phyloP scores from a whole-genome alignment of 23 red algal species.

The Cyanidium caldarium region DNA sequence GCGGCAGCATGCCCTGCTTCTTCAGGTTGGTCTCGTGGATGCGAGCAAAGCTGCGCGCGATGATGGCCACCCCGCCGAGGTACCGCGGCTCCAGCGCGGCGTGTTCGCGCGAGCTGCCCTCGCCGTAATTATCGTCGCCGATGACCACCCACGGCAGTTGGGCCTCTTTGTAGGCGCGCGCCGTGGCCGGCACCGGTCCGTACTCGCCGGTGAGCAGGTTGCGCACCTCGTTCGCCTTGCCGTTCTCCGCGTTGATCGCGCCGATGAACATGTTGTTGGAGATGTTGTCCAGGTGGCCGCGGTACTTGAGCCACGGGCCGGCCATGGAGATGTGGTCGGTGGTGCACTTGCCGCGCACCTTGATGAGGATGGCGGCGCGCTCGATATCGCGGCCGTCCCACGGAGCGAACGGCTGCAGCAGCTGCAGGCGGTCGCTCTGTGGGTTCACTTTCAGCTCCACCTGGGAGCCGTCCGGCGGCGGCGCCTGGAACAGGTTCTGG shows the following conservation, averaged over 20 bases:
- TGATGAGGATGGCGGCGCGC: conserved; percentile 80
- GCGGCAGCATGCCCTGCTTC: conserved; percentile 97
- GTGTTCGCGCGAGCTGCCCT: conserved; percentile 88
- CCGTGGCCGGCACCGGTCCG: conserved; percentile 77
- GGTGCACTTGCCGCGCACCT: conserved; percentile 91
- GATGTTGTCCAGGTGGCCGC: conserved; percentile 99
- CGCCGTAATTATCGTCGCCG: conserved; percentile 98
- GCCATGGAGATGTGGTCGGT: conserved; percentile 99
- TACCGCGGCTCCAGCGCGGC: conserved; percentile 90
- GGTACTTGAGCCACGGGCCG: conserved; percentile 96
- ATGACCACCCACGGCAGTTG: conserved; percentile 82
- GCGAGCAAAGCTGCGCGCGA: conserved; percentile 86
- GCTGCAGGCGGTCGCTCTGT: conserved; percentile 48
- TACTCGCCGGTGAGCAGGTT: conserved; percentile 72
- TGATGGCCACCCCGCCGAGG: conserved; percentile 85
- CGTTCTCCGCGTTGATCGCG: conserved; percentile 91
- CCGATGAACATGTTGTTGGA: conserved; percentile 99
- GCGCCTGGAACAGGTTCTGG: conserved; percentile 89
- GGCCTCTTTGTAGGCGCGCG: conserved; percentile 79
- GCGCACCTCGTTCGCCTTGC: conserved; percentile 75
- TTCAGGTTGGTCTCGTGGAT: conserved; percentile 99
- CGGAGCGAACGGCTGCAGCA: conserved; percentile 61
- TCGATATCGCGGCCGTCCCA: conserved; percentile 92
- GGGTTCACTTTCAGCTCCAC: conserved; percentile 35
- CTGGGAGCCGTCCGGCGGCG: conserved; percentile 29